A percentile compares a stretch with the other conserved stretches of the same genome.
Evolutionary conservation across 2,329 filamentous ascomycete species (phyloP).

Genomic region (Epichloe amarillans): DNA sequence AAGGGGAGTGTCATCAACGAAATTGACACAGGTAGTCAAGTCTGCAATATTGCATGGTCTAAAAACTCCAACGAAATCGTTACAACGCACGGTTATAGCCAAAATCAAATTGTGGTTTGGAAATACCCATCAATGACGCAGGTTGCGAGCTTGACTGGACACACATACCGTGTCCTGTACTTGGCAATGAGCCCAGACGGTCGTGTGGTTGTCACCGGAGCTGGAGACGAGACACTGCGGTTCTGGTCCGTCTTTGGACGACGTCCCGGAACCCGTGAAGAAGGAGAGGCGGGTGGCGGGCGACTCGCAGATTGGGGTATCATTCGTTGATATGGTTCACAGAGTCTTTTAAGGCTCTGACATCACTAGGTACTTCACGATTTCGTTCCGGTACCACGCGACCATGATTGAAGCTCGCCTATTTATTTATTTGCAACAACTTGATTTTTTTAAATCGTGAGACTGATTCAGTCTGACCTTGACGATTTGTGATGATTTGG

Average conservation of each 20-base stretch:
- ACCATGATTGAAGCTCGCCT: background rate
- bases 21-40: constrained; percentile 91
- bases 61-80: constrained; percentile 98
- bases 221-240: constrained; percentile 85
- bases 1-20: constrained; percentile 68
- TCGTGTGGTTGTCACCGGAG: constrained; percentile 84
- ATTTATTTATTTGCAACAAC: background rate
- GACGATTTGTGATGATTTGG: background rate
- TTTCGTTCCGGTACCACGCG: background rate
- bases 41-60: constrained; percentile 97
- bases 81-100: constrained; percentile 90
- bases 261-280: constrained; percentile 58
- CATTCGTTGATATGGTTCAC: constrained; percentile 42
- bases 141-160: constrained; percentile 85
- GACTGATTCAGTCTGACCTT: background rate
- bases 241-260: constrained; percentile 96
- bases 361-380: background rate
- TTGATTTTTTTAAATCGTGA: background rate
- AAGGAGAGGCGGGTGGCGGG: constrained; percentile 45
- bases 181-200: constrained; percentile 96
- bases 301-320: constrained; percentile 69
- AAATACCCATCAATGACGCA: constrained; percentile 98
- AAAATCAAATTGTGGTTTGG: constrained; percentile 98
- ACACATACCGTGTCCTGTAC: constrained; percentile 93
- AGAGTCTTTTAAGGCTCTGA: background rate